Conservation (phyloP, 768 basidiomycete species). For the Termitomyces sp. region DNA sequence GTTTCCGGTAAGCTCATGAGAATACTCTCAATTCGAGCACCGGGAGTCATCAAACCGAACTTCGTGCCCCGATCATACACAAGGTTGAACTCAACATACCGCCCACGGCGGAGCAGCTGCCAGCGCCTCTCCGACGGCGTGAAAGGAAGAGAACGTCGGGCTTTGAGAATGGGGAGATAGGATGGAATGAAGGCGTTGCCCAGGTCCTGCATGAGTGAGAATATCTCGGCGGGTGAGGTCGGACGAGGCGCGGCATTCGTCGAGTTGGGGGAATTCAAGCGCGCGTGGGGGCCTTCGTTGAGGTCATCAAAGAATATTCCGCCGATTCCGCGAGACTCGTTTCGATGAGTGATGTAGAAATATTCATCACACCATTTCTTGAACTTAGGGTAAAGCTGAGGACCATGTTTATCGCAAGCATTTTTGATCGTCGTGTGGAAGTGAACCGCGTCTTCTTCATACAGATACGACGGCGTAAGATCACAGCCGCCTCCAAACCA, state of each 20-base stretch:
- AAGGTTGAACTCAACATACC: constrained; percentile 95
- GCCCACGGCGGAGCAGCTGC: constrained; percentile 87
- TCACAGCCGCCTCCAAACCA: constrained; percentile 99
- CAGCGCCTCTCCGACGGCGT: constrained; percentile 75
- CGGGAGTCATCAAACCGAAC: constrained; percentile 80
- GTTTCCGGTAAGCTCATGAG: constrained; percentile 86
- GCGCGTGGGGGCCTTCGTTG: constrained; percentile 56
- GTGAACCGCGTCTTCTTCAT: constrained; percentile 78
- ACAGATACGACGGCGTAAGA: constrained; percentile 91
- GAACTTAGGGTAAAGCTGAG: constrained; percentile 67
- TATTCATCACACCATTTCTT: constrained; percentile 99
- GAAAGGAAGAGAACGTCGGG: constrained; percentile 48
- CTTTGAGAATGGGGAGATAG: constrained; percentile 80
- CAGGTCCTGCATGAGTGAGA: constrained; percentile 64
- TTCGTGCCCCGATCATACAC: constrained; percentile 86
- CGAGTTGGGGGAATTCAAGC: constrained; percentile 37
- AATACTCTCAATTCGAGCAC: constrained; percentile 85
- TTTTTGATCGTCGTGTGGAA: constrained; percentile 78
- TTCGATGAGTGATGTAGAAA: constrained; percentile 87
- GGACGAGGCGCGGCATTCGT: constrained; percentile 38
- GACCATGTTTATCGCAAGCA: constrained; percentile 72
- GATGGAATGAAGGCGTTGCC: constrained; percentile 85
- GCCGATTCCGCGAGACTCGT: constrained; percentile 84
- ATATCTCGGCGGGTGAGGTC: constrained; percentile 61
- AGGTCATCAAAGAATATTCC: constrained; percentile 98